phyloP scores from a whole-genome alignment of 495 filamentous ascomycete genomes.

The Aspergillus nidulans region DNA sequence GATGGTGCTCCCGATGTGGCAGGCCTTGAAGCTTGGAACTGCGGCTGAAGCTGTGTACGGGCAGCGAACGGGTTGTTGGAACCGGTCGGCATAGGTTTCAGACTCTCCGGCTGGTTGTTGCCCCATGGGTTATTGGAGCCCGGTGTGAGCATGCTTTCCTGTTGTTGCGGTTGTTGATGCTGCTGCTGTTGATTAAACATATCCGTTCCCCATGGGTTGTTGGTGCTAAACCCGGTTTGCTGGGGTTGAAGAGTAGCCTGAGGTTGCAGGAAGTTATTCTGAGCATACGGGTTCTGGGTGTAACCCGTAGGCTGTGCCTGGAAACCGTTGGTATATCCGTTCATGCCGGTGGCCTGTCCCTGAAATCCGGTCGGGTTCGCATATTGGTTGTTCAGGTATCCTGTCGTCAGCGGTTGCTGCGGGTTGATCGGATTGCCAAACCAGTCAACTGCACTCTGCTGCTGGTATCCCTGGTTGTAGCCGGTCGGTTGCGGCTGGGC shows the following conservation, averaged over 20 bases:
- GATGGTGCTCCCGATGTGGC: constrained; percentile 55
- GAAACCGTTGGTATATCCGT: constrained; percentile 61
- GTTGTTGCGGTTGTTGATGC: constrained; percentile 41
- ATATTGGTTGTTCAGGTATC: constrained; percentile 82
- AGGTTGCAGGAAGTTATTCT: constrained; percentile 49
- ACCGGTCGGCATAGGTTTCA: constrained; percentile 64
- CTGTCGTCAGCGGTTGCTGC: constrained; percentile 72
- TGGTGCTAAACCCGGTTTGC: constrained; percentile 62
- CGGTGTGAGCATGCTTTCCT: constrained; percentile 58
- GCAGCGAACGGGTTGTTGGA: constrained; percentile 95
- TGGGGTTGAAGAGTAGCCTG: constrained; percentile 60
- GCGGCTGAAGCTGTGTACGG: constrained; percentile 41
- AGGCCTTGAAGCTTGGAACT: constrained; percentile 48
- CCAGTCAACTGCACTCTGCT: constrained; percentile 93
- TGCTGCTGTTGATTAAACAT: constrained; percentile 42
- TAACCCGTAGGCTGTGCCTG: constrained; percentile 61
- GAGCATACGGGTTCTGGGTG: constrained; percentile 54
- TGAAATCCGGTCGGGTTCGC: constrained; percentile 66
- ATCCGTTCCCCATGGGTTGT: constrained; percentile 65
- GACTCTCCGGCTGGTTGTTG: constrained; percentile 36
- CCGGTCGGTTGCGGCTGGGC: constrained; percentile 74
- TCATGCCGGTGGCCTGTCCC: constrained; percentile 61
- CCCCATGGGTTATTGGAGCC: constrained; percentile 82
- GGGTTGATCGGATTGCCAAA: constrained; percentile 85
- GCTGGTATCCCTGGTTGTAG: constrained; percentile 95